phyloP scores from a whole-genome alignment of 208 protist species.

The Acanthamoeba divionensis region DNA sequence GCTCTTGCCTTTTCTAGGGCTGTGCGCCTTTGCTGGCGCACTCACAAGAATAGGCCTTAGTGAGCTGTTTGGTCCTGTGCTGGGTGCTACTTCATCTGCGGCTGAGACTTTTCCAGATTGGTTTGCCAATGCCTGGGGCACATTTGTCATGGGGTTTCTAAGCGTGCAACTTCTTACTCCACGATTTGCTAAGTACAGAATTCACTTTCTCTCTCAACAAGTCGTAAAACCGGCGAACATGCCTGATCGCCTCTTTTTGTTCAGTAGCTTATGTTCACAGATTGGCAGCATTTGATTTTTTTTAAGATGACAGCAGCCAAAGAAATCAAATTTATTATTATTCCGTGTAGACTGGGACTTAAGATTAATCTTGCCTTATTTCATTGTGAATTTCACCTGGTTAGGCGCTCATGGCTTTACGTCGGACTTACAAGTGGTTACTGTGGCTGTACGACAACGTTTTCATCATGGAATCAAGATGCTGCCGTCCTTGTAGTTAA shows the following conservation, averaged over 20 bases:
- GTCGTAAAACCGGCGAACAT: neutral
- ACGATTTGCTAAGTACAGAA: neutral
- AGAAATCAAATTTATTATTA: no score
- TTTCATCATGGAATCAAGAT: slow-evolving; percentile 28
- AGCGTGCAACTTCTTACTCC: neutral
- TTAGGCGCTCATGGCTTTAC: slow-evolving; percentile 11
- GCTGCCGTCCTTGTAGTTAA: neutral
- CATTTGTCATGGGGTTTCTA: slow-evolving; percentile 42
- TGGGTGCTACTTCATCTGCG: neutral
- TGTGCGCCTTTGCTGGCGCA: slow-evolving; percentile 4
- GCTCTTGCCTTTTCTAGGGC: neutral
- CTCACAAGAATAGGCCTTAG: slow-evolving; percentile 10
- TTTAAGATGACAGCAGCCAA: no score
- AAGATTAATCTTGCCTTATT: neutral
- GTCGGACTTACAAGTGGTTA: slow-evolving; percentile 21
- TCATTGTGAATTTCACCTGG: neutral
- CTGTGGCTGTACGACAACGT: slow-evolving; percentile 38
- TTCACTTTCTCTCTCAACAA: neutral
- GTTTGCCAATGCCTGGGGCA: slow-evolving; percentile 41
- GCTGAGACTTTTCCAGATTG: slow-evolving; percentile 5
- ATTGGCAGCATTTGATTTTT: no score
- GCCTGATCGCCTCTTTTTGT: no score
- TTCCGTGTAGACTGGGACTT: no score
- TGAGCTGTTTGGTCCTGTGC: slow-evolving; percentile 27
- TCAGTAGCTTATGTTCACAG: no score